These are phyloP conservation scores for Barnettozyma hawaiiensis DNA, from an alignment of 1,139 yeast species.

Conservation along the genomic window DNA sequence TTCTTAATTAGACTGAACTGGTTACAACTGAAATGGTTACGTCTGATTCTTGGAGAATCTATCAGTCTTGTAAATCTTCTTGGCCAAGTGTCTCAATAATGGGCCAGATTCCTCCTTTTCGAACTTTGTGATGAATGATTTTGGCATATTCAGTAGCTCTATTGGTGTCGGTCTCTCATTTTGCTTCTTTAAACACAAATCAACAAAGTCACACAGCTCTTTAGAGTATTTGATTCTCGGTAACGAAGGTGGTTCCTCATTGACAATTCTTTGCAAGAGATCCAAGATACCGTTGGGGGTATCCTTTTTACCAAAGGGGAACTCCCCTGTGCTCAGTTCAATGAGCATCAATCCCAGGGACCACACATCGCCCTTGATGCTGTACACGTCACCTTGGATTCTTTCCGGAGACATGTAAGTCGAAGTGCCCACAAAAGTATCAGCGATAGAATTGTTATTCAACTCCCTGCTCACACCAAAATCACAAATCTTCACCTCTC, in stretches of 20 bases:
- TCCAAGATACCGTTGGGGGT: conserved; percentile 89
- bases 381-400: conserved; percentile 88
- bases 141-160: conserved; percentile 39
- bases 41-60: too few species aligned
- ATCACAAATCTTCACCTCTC: conserved; percentile 81
- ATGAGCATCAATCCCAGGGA: conserved; percentile 85
- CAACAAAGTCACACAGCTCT: conserved; percentile 55
- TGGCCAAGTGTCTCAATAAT: conserved; percentile 25
- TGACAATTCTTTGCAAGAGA: conserved; percentile 83
- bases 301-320: conserved; percentile 52
- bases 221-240: conserved; percentile 35
- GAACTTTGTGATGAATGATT: conserved; percentile 21
- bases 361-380: conserved; percentile 95
- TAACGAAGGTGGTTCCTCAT: conserved; percentile 82
- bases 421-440: conserved; percentile 95
- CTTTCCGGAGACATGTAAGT: conserved; percentile 98
- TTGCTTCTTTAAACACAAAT: conserved; percentile 62
- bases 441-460: conserved; percentile 80
- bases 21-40: too few species aligned
- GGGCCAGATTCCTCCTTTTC: conserved; percentile 24
- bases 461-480: conserved; percentile 92
- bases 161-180: conserved; percentile 54
- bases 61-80: conserved; percentile 16
- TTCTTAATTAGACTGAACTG: too few species aligned
- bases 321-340: conserved; percentile 79